Base-by-base conservation (phyloP, 768 basidiomycete genomes). In the Trametes maxima region DNA sequence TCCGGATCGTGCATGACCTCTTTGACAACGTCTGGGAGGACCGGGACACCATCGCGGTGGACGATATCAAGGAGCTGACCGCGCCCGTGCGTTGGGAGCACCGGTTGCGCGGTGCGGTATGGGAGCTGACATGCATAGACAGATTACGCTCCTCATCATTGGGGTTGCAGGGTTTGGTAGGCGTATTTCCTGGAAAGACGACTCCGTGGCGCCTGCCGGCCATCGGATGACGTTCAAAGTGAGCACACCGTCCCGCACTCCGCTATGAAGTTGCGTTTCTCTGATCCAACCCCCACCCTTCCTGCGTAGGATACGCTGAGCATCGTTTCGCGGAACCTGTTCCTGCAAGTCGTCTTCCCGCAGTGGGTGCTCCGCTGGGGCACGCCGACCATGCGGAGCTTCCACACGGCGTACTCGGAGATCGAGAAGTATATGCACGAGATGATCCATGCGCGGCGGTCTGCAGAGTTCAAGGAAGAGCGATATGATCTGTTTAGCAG, bases 131-230 rank as follows among this genome's bases (percentile, higher is more conserved):
- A 5, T 12, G 11, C 35, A 13, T 5, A 21, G 25, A 45, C 22
- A 85, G 85, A 78, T 85, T 37, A 80, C 85, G 0, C 77, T 86
- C 2, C 80, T 82, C 53, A 78, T 85, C 33, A 83, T 86, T 54
- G 77, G 83, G 33, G 77, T 77, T 2, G 85, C 85, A 60, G 84
- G 83, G 5, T 87, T 86, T 64, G 85, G 85, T 2, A 76, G 78
- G 39, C 71, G 69, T 44, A 76, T 84, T 43, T 77, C 79, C 1
- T 40, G 60, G 60, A 49, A 53, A 16, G 64, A 64, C 16, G 66
- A 67, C 21, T 16, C 14, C 13, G 42, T 57, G 42, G 54, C 60
- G 13, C 62, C 62, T 0, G 43, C 57, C 1, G 65, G 65, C 1
- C 63, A 66, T 42, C 16, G 43, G 24, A 60, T 69, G 54, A 56